A percentile compares a stretch with the other conserved stretches of the same genome.
Conservation (phyloP, 2,329 filamentous ascomycete genomes). For the Cladosporium sp. region DNA sequence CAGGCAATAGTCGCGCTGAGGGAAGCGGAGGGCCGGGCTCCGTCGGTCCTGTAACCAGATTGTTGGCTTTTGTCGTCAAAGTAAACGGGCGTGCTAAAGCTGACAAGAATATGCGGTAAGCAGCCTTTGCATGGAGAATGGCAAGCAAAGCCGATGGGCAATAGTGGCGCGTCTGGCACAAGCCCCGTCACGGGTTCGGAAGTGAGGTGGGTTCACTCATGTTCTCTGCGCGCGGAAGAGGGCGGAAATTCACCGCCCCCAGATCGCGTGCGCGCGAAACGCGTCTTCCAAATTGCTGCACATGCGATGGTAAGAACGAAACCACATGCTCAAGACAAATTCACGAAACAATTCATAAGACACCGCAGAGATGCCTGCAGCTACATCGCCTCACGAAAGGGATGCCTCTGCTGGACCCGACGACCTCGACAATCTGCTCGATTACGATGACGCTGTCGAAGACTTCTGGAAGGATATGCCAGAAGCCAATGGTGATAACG, state of each 20-base stretch:
- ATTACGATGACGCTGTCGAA: slow-evolving; percentile 64
- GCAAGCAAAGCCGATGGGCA: not conserved
- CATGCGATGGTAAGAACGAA: not conserved
- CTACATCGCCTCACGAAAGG: slow-evolving; percentile 5
- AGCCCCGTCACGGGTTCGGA: not conserved
- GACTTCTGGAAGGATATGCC: slow-evolving; percentile 44
- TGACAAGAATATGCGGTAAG: not conserved
- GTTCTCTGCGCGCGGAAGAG: too few species aligned
- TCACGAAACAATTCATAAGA: not conserved
- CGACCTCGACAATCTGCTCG: slow-evolving; percentile 65
- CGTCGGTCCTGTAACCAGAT: slow-evolving; percentile 1
- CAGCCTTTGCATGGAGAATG: not conserved
- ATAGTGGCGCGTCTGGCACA: not conserved
- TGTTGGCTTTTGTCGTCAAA: not conserved
- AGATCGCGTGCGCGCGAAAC: not conserved
- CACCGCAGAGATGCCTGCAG: not conserved
- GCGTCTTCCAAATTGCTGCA: not conserved
- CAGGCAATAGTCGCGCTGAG: not conserved
- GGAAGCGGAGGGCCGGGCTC: slow-evolving; percentile 1
- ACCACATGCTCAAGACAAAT: not conserved
- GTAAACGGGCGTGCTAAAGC: not conserved
- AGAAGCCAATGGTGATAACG: slow-evolving; percentile 39
- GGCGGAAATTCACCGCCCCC: too few species aligned
- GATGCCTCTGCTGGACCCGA: slow-evolving; percentile 30
- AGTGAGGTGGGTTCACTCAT: not conserved